These are phyloP conservation scores for Fusarium tjaetaba DNA, from an alignment of 2,329 filamentous ascomycete genomes.

Conservation along the genomic window DNA sequence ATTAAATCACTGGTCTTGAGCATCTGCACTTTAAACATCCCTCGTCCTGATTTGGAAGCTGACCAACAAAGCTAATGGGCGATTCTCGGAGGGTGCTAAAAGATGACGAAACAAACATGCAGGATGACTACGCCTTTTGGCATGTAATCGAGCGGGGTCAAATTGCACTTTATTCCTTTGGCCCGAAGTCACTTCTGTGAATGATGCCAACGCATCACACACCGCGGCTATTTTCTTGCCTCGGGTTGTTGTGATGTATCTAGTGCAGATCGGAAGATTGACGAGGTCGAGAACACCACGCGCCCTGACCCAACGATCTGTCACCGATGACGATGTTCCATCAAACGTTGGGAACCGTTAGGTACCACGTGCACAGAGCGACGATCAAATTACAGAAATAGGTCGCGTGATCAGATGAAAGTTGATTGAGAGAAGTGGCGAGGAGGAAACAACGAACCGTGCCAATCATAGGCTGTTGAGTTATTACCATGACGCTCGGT, in stretches of 20 bases:
- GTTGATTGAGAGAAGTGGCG: not conserved
- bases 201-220: not conserved
- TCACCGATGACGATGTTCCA: not conserved
- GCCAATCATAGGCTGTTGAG: not conserved
- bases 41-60: not conserved
- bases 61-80: not conserved
- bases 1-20: not conserved
- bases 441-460: not conserved
- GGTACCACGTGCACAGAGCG: not conserved
- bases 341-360: not conserved
- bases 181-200: not conserved
- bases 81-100: not conserved
- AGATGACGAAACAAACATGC: not conserved
- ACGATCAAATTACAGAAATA: not conserved
- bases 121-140: not conserved
- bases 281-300: not conserved
- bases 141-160: not conserved
- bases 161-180: not conserved
- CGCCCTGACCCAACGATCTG: not conserved
- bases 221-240: not conserved
- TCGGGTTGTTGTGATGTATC: not conserved
- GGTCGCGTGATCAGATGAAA: not conserved
- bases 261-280: not conserved
- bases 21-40: not conserved
- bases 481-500: accelerated